These are phyloP conservation scores for Phytophthora capsici DNA, from an alignment of 352 stramenopile genomes.

Conservation along the genomic window DNA sequence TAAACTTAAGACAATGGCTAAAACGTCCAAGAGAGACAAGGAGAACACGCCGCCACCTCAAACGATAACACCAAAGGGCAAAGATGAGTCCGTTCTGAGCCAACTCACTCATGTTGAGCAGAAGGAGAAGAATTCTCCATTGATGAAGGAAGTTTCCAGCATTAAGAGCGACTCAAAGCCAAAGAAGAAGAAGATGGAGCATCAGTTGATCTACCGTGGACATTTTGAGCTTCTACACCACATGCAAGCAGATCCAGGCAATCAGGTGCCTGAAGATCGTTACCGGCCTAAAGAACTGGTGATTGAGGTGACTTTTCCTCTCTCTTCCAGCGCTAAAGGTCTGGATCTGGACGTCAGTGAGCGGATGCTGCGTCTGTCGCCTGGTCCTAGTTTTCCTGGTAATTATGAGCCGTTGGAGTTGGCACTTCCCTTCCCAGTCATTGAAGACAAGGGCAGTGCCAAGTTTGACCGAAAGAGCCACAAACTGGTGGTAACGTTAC, in stretches of 20 bases:
- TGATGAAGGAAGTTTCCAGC: slow-evolving; percentile 34
- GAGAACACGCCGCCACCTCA: slow-evolving; percentile 12
- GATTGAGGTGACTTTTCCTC: slow-evolving; percentile 70
- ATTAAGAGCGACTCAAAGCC: slow-evolving; percentile 13
- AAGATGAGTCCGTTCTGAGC: slow-evolving; percentile 15
- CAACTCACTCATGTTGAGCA: slow-evolving; percentile 33
- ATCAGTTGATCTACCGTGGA: slow-evolving; percentile 69
- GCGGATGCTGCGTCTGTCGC: slow-evolving; percentile 42
- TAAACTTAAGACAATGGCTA: slow-evolving; percentile 8
- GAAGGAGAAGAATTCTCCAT: background rate
- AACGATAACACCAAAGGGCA: slow-evolving; percentile 2
- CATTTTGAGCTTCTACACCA: slow-evolving; percentile 79
- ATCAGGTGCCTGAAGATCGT: slow-evolving; percentile 38
- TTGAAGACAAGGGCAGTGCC: slow-evolving; percentile 78
- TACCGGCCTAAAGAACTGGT: slow-evolving; percentile 71
- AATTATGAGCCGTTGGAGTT: slow-evolving; percentile 65
- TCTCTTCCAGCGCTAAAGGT: slow-evolving; percentile 54
- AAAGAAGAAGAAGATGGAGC: slow-evolving; percentile 53
- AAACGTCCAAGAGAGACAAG: slow-evolving; percentile 12
- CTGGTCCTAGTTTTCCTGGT: slow-evolving; percentile 15
- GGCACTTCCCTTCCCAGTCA: slow-evolving; percentile 73
- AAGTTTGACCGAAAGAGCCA: slow-evolving; percentile 86
- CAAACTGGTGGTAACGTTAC: slow-evolving; percentile 81
- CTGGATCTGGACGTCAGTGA: slow-evolving; percentile 79
- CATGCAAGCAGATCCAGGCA: slow-evolving; percentile 59